Conservation (phyloP, 225 moss, liverwort and hornwort genomes). For the Ulota crispa region DNA sequence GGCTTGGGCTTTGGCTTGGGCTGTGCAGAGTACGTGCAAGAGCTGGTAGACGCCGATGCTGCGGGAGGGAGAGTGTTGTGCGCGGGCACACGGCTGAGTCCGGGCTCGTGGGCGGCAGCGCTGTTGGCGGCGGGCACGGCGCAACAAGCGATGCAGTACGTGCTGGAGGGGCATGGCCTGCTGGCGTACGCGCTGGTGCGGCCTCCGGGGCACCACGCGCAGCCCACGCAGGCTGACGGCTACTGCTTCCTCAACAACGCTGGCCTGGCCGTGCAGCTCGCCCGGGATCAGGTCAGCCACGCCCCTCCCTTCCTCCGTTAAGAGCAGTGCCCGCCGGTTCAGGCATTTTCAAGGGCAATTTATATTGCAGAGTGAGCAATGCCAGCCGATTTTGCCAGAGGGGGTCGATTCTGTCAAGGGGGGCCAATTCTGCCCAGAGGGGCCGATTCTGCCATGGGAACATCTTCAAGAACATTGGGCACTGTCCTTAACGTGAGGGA, state of each 20-base stretch:
- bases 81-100: slow-evolving; percentile 52
- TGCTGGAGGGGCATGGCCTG: slow-evolving; percentile 58
- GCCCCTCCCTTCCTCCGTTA: background rate
- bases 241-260: slow-evolving; percentile 84
- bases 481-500: no score
- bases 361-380: no score
- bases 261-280: slow-evolving; percentile 69
- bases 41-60: slow-evolving; percentile 62
- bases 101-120: slow-evolving; percentile 70
- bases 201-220: slow-evolving; percentile 84
- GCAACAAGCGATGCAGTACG: slow-evolving; percentile 64
- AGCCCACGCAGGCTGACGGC: slow-evolving; percentile 69
- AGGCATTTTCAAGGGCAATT: no score
- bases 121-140: slow-evolving; percentile 72
- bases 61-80: slow-evolving; percentile 56
- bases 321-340: no score
- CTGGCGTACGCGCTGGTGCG: slow-evolving; percentile 71
- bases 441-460: no score
- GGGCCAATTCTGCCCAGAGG: no score
- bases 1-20: background rate
- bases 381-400: no score
- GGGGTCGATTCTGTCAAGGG: no score
- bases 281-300: slow-evolving; percentile 42
- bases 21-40: slow-evolving; percentile 68
- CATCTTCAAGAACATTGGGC: no score